Base-by-base conservation (phyloP, 768 basidiomycete genomes). In the Tricholoma furcatifolium region DNA sequence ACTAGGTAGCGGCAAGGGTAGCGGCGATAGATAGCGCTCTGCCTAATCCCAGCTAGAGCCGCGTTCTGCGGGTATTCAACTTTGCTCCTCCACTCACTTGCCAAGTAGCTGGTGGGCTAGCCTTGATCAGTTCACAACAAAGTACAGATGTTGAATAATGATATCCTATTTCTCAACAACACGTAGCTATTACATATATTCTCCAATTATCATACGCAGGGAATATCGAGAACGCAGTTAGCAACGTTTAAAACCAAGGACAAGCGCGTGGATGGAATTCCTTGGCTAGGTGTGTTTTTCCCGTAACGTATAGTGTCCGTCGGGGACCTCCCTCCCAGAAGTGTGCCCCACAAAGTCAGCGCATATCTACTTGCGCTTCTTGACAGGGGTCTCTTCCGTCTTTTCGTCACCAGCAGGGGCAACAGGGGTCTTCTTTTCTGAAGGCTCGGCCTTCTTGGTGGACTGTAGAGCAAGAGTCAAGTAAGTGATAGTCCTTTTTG, bases 391-490 rank as follows among this genome's bases (percentile, higher is more conserved):
- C 56, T 89, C 87, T 10, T 84, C 81, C 74, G 85, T 83, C 79
- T 90, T 86, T 56, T 83, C 82, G 34, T 79, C 86, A 60, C 86
- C 85, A 24, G 88, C 84, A 50, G 89, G 84, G 3, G 83, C 78
- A 39, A 75, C 71, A 35, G 86, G 82, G 20, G 75, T 71, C 73
- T 85, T 82, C 66, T 77, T 76, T 78, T 87, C 76, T 18, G 80
- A 70, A 0, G 81, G 78, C 57, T 89, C 89, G 35, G 84, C 81
- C 78, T 92, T 92, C 79, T 92, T 91, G 35, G 86, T 63, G 36
- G 86, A 84, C 80, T 87, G 53, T 9, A 50, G 32, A 34, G 21
- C 34, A 41, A 17, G 53, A 42, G 18, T 59, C 31, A 18, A 47
- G 46, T 36, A n/a, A 23, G 57, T 20, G 61, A 57, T 12, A 36